Percentiles rank a stretch among this genome's conserved stretches.
phyloP scores from a whole-genome alignment of 2,329 filamentous ascomycete species.

The Botrytis aclada region DNA sequence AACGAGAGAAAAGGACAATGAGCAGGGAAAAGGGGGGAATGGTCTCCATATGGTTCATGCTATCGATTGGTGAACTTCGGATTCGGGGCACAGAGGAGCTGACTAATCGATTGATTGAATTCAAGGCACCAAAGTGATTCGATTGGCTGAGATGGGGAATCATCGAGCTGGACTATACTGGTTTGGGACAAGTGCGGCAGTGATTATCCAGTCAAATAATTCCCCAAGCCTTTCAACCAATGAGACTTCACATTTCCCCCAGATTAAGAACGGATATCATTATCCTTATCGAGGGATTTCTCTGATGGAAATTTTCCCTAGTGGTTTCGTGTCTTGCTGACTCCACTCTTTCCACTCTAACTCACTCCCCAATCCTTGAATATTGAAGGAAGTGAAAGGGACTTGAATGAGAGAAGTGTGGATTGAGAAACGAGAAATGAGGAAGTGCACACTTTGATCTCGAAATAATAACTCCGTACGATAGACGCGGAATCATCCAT shows the following conservation, averaged over 20 bases:
- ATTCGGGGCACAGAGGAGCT: neutral
- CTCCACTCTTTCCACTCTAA: neutral
- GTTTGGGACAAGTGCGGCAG: neutral
- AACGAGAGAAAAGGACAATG: neutral
- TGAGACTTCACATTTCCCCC: neutral
- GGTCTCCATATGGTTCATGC: neutral
- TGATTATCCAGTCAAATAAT: neutral
- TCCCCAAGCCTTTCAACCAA: neutral
- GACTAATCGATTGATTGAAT: too few species aligned
- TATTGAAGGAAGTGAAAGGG: neutral
- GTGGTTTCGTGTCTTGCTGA: neutral
- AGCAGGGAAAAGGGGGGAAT: neutral
- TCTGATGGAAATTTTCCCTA: too few species aligned
- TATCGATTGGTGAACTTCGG: neutral
- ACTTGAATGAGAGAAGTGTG: neutral
- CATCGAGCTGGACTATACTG: fast-evolving
- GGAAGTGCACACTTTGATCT: too few species aligned
- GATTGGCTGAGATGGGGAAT: neutral
- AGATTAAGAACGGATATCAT: neutral
- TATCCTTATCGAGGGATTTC: neutral
- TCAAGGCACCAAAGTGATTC: neutral
- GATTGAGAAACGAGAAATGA: neutral
- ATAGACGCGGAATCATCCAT: neutral
- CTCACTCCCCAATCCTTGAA: neutral
- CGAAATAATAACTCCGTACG: too few species aligned